phyloP scores from a whole-genome alignment of 176 grass and related monocot genomes.

The Bolboschoenus planiculmis region DNA sequence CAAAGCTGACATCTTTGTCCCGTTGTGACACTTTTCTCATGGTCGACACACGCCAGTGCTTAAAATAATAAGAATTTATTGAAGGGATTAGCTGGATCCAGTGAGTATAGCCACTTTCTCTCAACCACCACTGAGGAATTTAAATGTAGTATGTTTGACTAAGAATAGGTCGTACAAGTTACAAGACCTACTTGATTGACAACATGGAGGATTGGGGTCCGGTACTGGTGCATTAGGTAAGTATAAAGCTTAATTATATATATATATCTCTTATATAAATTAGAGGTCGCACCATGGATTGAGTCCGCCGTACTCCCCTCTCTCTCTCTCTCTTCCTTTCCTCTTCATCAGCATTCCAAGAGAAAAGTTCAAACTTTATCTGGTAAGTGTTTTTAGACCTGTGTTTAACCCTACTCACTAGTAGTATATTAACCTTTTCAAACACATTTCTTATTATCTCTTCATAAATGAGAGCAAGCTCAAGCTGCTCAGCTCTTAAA shows the following conservation, averaged over 20 bases:
- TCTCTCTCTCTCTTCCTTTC: background rate
- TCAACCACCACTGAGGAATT: background rate
- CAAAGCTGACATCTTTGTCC: background rate
- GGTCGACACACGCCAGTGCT: conserved; percentile 30
- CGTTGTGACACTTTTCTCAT: background rate
- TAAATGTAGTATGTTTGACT: background rate
- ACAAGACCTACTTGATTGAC: background rate
- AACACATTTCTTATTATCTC: background rate
- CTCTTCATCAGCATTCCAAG: background rate
- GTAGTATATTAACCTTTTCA: background rate
- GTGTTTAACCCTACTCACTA: background rate
- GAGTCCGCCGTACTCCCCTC: background rate
- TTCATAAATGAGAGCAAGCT: background rate
- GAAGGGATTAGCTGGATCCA: background rate
- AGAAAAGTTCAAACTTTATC: conserved; percentile 8
- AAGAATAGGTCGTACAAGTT: background rate
- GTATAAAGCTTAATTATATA: background rate
- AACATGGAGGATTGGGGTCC: too few relatives aligned
- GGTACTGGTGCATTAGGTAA: background rate
- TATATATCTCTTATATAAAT: conserved; percentile 28
- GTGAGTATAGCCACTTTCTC: background rate
- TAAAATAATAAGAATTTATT: conserved; percentile 7
- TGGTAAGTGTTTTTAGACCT: background rate
- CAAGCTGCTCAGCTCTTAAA: background rate
- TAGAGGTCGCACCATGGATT: background rate